These are phyloP conservation scores for Neurospora intermedia DNA, from an alignment of 495 filamentous ascomycete genomes.

Conservation along the genomic window DNA sequence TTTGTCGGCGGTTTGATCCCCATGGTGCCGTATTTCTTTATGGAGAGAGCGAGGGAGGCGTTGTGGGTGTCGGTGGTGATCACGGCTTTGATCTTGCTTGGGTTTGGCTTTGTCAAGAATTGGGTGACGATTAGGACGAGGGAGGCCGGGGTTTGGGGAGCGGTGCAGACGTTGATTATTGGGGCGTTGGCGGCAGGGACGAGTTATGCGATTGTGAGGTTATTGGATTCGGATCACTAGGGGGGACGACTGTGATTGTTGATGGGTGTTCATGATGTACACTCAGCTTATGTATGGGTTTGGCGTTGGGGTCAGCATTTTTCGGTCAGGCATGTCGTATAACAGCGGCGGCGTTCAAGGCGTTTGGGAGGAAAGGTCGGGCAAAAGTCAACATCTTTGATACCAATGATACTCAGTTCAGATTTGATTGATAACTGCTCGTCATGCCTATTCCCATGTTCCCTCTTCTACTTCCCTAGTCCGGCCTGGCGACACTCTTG, in stretches of 20 bases:
- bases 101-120: constrained; percentile 45
- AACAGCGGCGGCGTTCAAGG: not conserved
- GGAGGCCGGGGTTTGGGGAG: constrained; percentile 27
- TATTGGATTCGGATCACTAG: constrained; percentile 9
- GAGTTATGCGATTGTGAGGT: constrained; percentile 33
- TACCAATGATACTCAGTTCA: not conserved
- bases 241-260: not conserved
- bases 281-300: not conserved
- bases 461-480: not conserved
- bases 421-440: not conserved
- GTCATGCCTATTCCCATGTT: not conserved
- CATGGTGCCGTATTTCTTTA: constrained; percentile 47
- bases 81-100: constrained; percentile 39
- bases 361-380: not conserved
- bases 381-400: not conserved
- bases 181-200: constrained; percentile 33
- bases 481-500: not conserved
- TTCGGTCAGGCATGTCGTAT: not conserved
- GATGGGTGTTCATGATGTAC: not conserved
- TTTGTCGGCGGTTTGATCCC: constrained; percentile 47
- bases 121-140: constrained; percentile 28
- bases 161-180: constrained; percentile 31
- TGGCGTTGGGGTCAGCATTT: not conserved
- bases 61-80: constrained; percentile 40
- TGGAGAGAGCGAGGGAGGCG: constrained; percentile 31